Percentiles rank a stretch among this genome's conserved stretches.
These are phyloP conservation scores for Protomyces inundatus DNA, from an alignment of 1,139 yeast species.

Conservation along the genomic window DNA sequence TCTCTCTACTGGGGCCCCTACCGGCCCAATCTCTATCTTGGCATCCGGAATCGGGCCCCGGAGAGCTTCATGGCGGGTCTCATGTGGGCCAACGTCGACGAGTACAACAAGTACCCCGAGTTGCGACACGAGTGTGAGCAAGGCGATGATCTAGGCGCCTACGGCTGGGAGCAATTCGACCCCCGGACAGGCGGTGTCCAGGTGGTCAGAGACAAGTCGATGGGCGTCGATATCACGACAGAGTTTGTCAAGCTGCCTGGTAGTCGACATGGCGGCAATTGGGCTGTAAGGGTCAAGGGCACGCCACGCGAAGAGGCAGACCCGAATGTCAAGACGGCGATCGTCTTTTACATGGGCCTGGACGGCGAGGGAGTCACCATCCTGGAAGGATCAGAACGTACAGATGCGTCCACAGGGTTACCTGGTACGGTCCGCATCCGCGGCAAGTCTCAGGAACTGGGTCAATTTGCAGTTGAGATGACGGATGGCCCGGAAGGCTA, in stretches of 20 bases:
- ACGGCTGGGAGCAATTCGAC: conserved; percentile 84
- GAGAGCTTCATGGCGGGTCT: conserved; percentile 72
- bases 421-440: conserved; percentile 36
- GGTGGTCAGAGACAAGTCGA: conserved; percentile 60
- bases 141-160: conserved; percentile 62
- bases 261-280: conserved; percentile 48
- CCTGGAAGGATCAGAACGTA: conserved; percentile 34
- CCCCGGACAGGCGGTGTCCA: conserved; percentile 85
- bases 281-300: conserved; percentile 34
- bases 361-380: conserved; percentile 49
- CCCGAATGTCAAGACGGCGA: conserved; percentile 43
- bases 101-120: conserved; percentile 48
- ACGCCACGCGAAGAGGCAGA: conserved; percentile 26
- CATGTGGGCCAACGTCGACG: conserved; percentile 79
- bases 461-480: conserved; percentile 37
- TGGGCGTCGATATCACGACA: conserved; percentile 58
- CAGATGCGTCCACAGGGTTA: conserved; percentile 35
- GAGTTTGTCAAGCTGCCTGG: conserved; percentile 71
- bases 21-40: conserved; percentile 78
- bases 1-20: conserved; percentile 83
- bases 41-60: conserved; percentile 76
- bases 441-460: conserved; percentile 41
- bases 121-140: conserved; percentile 81
- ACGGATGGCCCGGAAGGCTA: conserved; percentile 34
- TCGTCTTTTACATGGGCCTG: conserved; percentile 72